These are phyloP conservation scores for Kodamaea kaohsiungensis DNA, from an alignment of 805 yeast species.

Conservation along the genomic window DNA sequence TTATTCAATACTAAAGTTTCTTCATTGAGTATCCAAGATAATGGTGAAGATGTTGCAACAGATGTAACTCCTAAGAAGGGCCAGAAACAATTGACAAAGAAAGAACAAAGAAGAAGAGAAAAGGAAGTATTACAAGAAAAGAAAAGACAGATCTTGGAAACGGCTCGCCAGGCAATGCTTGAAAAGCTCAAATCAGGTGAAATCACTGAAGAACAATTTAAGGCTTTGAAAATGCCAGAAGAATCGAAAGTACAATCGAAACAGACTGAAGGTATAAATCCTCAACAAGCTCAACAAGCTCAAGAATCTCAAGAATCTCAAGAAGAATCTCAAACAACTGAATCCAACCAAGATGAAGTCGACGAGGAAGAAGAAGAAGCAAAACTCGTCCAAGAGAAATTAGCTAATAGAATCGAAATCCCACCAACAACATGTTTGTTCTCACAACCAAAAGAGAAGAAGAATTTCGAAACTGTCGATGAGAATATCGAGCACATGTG, in stretches of 20 bases:
- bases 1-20: conserved; percentile 25
- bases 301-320: not conserved
- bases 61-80: conserved; percentile 18
- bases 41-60: conserved; percentile 15
- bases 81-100: conserved; percentile 42
- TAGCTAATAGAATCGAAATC: conserved; percentile 47
- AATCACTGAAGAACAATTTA: conserved; percentile 17
- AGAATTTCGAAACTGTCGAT: conserved; percentile 38
- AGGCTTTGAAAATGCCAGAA: conserved; percentile 9
- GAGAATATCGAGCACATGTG: conserved; percentile 71
- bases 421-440: conserved; percentile 53
- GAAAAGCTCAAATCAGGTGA: conserved; percentile 28
- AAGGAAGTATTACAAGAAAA: conserved; percentile 51
- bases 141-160: conserved; percentile 48
- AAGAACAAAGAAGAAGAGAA: conserved; percentile 50
- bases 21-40: conserved; percentile 14
- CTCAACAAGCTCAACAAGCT: not conserved
- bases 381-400: conserved; percentile 44
- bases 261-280: not conserved
- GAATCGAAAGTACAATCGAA: not conserved
- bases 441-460: conserved; percentile 40
- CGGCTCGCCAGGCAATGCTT: conserved; percentile 45
- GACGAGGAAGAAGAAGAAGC: conserved; percentile 39
- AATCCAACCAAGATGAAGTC: conserved; percentile 10
- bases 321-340: not conserved